Base-by-base conservation (phyloP, 805 yeast species). In the Clavispora santaluciae region DNA sequence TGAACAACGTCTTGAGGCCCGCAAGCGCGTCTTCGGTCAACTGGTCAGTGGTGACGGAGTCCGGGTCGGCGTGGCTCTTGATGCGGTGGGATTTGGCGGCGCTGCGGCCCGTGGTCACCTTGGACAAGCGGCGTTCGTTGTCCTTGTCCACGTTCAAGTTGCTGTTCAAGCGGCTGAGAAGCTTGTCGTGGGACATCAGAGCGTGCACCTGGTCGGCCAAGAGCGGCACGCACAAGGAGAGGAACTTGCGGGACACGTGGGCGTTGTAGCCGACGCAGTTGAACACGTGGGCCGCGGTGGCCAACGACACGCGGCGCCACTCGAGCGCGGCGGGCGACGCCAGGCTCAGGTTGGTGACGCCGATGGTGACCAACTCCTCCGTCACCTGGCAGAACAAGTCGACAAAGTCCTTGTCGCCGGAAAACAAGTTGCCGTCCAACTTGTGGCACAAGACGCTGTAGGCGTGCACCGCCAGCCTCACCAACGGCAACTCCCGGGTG, bases 401-500 rank as follows among this genome's bases (percentile, higher is more conserved):
- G 8, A 78, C 74, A 54, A 81, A 84, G 20, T 59, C 69, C 34
- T 73, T 65, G 60, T 85, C 87, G 30, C 89, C 89, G 22, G 76
- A 68, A 51, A 83, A 78, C 41, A 85, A 64, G 8, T 78, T 79
- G 12, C 76, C 78, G 47, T 82, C 85, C 53, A 56, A 50, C 40
- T 40, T 52, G 43, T 47, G 57, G 54, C 75, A 70, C 29, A 72
- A 60, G 1, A 59, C 60, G 8, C 65, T 63, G 50, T 73, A 81
- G 0, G 80, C 75, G 17, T 63, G 58, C 26, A 73, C 66, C 4
- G 76, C 67, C 29, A 70, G 63, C 53, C 81, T 83, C 38, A 81
- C 70, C 2, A 87, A 68, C 0, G 79, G 65, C 33, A 81, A 60
- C 53, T 90, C 98, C 16, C 72, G 72, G 18, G 80, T 70, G 26